Base-by-base conservation (phyloP, 306 rosid genomes). In the Cyclanthera cordifolia region DNA sequence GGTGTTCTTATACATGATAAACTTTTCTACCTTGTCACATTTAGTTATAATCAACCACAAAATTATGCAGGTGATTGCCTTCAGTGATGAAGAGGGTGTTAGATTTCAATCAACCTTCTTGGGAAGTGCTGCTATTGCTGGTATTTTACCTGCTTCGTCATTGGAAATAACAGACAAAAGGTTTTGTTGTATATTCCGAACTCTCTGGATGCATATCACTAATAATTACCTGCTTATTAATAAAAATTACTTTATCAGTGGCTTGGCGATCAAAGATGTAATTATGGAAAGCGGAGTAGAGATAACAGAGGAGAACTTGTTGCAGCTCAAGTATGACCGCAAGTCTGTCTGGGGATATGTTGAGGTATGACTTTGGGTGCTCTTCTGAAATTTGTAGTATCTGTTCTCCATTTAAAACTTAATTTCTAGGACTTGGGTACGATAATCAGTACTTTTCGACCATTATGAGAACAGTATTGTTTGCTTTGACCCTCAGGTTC, bases 41-140 rank as follows among this genome's bases (percentile, higher is more conserved):
- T 72, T 69, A 5, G 61, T n/a, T 23, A 69, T 45, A 48, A 66
- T 66, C 25, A 70, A 41, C 23, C 60, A 70, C 30, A 67, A 58
- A 80, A 78, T 65, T 34, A 60, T 83, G 70, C 83, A 92, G 97
- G 86, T 92, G 69, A 87, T 92, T 81, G 96, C 97, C 55, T 92
- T 92, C 82, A 78, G 97, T 67, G 97, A 92, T 73, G 97, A 93
- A 78, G 96, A 89, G 72, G 98, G 98, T 72, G 96, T 93, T 23
- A 86, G 95, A 77, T 93, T 89, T 81, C 96, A 93, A 61, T 84
- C 96, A 54, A 93, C 98, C 65, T 93, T 89, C 79, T 82, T 93
- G 74, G 96, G 98, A 21, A 93, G 96, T 65, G 98, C 85, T 60
- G 95, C 98, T 25, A 3, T 93, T 52, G 94, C 96, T 48, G 96